Conservation (phyloP, 2,329 filamentous ascomycete genomes). For the Colletotrichum musae region DNA sequence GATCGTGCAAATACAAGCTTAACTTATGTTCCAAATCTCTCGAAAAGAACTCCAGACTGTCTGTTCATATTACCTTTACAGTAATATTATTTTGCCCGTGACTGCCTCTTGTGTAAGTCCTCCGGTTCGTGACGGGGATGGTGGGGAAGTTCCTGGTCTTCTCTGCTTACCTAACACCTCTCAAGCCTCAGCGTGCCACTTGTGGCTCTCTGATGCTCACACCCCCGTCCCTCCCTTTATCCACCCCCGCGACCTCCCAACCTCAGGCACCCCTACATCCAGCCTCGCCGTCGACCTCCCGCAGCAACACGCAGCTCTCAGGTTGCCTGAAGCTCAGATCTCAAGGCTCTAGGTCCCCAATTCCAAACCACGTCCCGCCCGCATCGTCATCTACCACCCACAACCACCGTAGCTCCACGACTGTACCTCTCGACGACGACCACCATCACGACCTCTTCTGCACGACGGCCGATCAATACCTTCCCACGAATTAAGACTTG, state of each 20-base stretch:
- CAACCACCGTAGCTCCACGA: slow-evolving; percentile 15
- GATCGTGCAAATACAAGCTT: no score
- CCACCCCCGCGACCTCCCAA: slow-evolving; percentile 11
- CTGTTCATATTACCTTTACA: no score
- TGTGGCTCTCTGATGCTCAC: slow-evolving; percentile 5
- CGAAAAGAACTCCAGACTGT: no score
- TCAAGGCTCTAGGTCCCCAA: slow-evolving; percentile 41
- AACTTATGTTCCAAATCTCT: no score
- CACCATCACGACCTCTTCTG: slow-evolving; percentile 6
- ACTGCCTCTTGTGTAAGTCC: slow-evolving; percentile 6
- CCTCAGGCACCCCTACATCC: slow-evolving; percentile 38
- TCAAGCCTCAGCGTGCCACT: slow-evolving; percentile 29
- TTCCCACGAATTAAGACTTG: not conserved
- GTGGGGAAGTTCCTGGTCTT: slow-evolving; percentile 29
- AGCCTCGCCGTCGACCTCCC: slow-evolving; percentile 39
- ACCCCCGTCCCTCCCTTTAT: slow-evolving; percentile 1
- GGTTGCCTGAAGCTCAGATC: slow-evolving; percentile 44
- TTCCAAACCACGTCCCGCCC: slow-evolving; percentile 44
- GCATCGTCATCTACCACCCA: slow-evolving; percentile 37
- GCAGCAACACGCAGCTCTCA: slow-evolving; percentile 44
- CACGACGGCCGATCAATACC: not conserved
- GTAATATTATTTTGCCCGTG: not conserved
- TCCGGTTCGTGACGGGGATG: slow-evolving; percentile 35
- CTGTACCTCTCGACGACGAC: slow-evolving; percentile 15
- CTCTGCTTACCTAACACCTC: not conserved